Base-by-base conservation (phyloP, 768 basidiomycete species). In the Goffeauzyma gilvescens region DNA sequence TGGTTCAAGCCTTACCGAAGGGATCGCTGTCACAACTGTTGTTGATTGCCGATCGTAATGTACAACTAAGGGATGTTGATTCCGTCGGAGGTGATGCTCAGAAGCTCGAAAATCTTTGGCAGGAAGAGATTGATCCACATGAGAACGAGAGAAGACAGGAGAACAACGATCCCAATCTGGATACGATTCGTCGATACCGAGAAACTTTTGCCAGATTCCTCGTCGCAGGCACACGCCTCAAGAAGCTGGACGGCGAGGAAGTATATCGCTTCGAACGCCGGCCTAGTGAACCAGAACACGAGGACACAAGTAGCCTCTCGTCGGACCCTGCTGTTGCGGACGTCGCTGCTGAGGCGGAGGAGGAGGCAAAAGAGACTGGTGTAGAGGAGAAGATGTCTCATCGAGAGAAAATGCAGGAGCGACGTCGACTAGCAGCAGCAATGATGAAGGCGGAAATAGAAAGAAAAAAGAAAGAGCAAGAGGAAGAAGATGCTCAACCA, bases 21-120 rank as follows among this genome's bases (percentile, higher is more conserved):
- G 48, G 41, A 12, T 44, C 54, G 0, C 48, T 63, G 12, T 52
- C 54, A n/a, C 48, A 59, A 35, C 60, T 52, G 1, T 32, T 65
- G 6, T 44, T 65, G 6, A 37, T 55, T 21, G 63, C 63, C 1
- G 63, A 65, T 43, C 49, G 56, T 21, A 57, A 63, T 48, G 55
- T 65, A 1, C 63, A 65, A 45, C 33, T 49, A 5, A 50, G 63
- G 7, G 58, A 62, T 38, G 55, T 59, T 3, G 49, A 43, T 38
- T 52, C 57, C 0, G n/a, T 57, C 3, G 46, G 54, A 12, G 56
- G 53, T 1, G 53, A 55, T 31, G 42, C 46, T 0, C 40, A 55
- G n/a, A 45, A 55, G n/a, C 21, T 53, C 2, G 6, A 42, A 30
- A 1, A 47, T 55, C 25, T 62, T 54, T 32, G 42, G 53, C 31